These are phyloP conservation scores for Gymnopilus junonius DNA, from an alignment of 768 basidiomycete species.

Conservation along the genomic window DNA sequence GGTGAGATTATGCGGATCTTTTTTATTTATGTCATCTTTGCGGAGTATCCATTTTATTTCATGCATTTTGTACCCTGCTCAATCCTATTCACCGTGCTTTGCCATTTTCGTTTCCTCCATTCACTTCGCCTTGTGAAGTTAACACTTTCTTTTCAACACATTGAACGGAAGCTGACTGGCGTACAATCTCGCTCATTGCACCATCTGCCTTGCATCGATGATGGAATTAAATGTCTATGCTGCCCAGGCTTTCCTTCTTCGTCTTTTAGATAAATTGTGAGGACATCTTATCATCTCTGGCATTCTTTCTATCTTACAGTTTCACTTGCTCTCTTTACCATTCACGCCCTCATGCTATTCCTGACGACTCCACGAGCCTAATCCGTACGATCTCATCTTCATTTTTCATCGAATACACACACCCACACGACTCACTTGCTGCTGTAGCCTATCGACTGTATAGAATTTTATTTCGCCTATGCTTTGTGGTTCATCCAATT, in stretches of 20 bases:
- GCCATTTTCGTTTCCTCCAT: background rate
- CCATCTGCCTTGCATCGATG: background rate
- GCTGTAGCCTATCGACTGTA: slow-evolving; percentile 22
- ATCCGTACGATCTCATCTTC: background rate
- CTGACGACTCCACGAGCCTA: background rate
- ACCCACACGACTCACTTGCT: slow-evolving; percentile 16
- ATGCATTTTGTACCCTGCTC: slow-evolving; percentile 12
- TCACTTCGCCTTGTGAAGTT: background rate
- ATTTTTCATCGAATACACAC: slow-evolving; percentile 8
- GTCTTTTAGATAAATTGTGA: background rate
- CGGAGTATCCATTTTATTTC: slow-evolving; percentile 8
- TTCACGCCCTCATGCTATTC: background rate
- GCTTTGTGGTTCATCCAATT: background rate
- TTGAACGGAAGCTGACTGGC: slow-evolving; percentile 5
- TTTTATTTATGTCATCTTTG: slow-evolving; percentile 11
- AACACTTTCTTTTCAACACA: background rate
- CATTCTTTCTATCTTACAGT: background rate
- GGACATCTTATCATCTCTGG: background rate
- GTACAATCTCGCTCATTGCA: background rate
- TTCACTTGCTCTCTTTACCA: background rate
- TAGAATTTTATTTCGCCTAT: slow-evolving; percentile 11
- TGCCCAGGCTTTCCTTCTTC: background rate
- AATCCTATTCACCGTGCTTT: slow-evolving; percentile 4
- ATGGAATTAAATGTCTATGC: background rate
- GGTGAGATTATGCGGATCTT: slow-evolving; percentile 17